Base-by-base conservation (phyloP, 495 filamentous ascomycete species). In the Astrocystis sublimbata region DNA sequence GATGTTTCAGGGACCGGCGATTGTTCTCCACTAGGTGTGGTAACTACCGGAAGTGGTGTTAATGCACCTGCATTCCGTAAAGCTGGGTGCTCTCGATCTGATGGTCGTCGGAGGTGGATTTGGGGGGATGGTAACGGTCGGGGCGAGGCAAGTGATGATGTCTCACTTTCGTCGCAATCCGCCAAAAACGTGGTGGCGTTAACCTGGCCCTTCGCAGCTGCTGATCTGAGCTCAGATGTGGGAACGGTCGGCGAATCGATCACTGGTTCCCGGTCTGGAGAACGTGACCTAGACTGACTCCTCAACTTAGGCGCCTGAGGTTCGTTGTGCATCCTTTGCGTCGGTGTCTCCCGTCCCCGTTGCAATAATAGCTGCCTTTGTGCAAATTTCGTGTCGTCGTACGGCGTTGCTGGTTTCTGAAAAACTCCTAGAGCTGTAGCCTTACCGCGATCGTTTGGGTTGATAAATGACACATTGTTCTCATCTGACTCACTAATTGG, bases 381-480 rank as follows among this genome's bases (percentile, higher is more conserved):
- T 8, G 88, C 84, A 60, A 93, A 97, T 65, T 90, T 89, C 38
- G 89, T 85, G 66, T 97, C 92, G 65, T 94, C 89, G 56, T 92
- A 96, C 8, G 83, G 79, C 41, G 88, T 83, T 21, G 73, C 76
- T 2, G 92, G 90, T 64, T 92, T 92, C 57, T 92, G 88, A 76
- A 96, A 96, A 1, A 91, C 81, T 15, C 91, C 91, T 73, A 92
- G 81, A 4, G 91, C 91, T 0, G 92, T 96, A 12, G 92, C 91
- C 73, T 96, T 96, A 19, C 91, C 92, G 41, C 84, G 77, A 64
- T 96, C 92, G 62, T 87, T 88, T 0, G 91, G 88, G 61, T 90
- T 86, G 9, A 93, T 79, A 13, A 89, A 76, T 13, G 88, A 73
- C 0, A 84, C 72, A 0, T 77, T 65, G 10, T 78, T 76, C 13